Conservation (phyloP, 768 basidiomycete genomes). For the Mycena vulgaris region DNA sequence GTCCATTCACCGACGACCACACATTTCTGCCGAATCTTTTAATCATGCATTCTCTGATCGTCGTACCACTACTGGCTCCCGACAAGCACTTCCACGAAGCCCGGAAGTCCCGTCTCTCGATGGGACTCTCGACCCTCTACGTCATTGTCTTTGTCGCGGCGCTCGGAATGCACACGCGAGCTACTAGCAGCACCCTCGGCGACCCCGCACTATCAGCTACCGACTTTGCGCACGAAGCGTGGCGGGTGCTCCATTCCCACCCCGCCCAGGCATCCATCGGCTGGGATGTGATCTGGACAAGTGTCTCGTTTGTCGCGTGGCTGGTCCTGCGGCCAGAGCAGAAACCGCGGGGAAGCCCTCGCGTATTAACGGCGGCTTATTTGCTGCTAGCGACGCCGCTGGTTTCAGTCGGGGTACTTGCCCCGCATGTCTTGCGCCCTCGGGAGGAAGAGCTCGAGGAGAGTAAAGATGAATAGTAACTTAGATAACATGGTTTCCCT, state of each 20-base stretch:
- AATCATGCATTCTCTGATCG: conserved; percentile 70
- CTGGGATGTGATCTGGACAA: conserved; percentile 76
- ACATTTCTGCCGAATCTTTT: conserved; percentile 74
- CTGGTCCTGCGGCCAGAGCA: conserved; percentile 7
- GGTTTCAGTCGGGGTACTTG: conserved; percentile 30
- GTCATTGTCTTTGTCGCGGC: conserved; percentile 50
- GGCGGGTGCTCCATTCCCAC: conserved; percentile 61
- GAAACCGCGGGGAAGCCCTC: neutral
- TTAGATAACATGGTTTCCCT: too few relatives aligned
- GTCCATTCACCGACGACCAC: conserved; percentile 58
- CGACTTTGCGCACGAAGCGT: conserved; percentile 48
- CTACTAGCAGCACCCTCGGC: conserved; percentile 44
- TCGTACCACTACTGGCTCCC: conserved; percentile 64
- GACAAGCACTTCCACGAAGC: conserved; percentile 28
- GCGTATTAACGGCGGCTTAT: conserved; percentile 17
- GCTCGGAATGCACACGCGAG: conserved; percentile 53
- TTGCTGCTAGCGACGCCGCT: conserved; percentile 27
- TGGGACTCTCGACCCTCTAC: conserved; percentile 53
- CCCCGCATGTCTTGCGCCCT: conserved; percentile 26
- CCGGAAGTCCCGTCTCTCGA: conserved; percentile 36
- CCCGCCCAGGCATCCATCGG: conserved; percentile 78
- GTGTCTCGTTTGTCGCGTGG: conserved; percentile 59
- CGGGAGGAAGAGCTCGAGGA: conserved; percentile 4
- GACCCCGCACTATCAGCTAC: conserved; percentile 38
- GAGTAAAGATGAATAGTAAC: conserved; percentile 5